Evolutionary conservation across 2,329 filamentous ascomycete genomes (phyloP), one percentile per base, ranked within the genome.

Genomic region (Hypoxylon sp.): DNA sequence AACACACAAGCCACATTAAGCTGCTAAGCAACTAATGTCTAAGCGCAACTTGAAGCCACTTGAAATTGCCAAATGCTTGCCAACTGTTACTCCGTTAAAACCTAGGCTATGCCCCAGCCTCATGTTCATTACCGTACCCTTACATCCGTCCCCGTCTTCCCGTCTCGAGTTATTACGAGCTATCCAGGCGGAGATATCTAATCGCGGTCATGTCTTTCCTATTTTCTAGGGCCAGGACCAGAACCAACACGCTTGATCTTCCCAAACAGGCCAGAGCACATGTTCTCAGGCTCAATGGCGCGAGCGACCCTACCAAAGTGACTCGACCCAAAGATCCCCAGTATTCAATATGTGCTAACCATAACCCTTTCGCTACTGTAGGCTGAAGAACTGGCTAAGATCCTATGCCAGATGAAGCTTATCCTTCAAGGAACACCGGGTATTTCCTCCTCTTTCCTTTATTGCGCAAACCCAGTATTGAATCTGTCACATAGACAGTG

Each of bases 371-470:
- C 32, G 53, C 61, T 68, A 37, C 55, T 37, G 52, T 72, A 97
- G 93, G 86, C 89, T 65, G 94, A 98, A 75, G 94, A 97, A 74
- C 84, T 97, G 67, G 90, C 92, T 50, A 92, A 93, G 75, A 89
- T 94, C 70, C 85, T 99, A 67, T 85, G 86, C 54, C 92, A 97
- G 77, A 97, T 98, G 90, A 98, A 98, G 79, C 82, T 93, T 67
- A 88, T 95, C 62, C 87, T 99, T 13, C 94, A 98, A 82, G 95
- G 94, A 69, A 97, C 93, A 64, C 92, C 92, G 79, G 93, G 93
- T 96, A 84, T 62, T 79, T 74, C 56, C 50, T 10, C 34, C 48
- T 26, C 28, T 24, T 6, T 46, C 24, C 20, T 37, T 15, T 32
- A 13, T 37, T 30, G 28, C 57, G 54, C 62, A 47, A 56, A 28